Evolutionary conservation across 805 yeast genomes (phyloP).

Genomic region (Clavispora asparagi): DNA sequence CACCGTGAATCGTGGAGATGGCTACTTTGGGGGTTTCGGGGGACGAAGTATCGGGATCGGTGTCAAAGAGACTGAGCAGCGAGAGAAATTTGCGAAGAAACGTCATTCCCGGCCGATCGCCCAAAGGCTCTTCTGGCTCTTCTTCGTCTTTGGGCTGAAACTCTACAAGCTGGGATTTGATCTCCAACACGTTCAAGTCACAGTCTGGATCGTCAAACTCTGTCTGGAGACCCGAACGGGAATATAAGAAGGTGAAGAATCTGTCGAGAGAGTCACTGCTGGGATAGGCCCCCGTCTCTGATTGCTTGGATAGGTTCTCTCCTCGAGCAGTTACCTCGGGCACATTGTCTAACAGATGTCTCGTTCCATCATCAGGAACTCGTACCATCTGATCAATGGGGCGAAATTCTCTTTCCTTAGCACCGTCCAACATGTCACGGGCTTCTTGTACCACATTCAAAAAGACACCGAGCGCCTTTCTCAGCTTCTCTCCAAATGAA

Average conservation of each 20-base stretch:
- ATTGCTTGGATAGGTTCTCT: not conserved
- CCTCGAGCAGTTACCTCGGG: too few relatives aligned
- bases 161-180: slow-evolving; percentile 29
- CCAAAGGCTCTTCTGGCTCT: not conserved
- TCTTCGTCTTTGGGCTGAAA: slow-evolving; percentile 29
- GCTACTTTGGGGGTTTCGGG: slow-evolving; percentile 25
- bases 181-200: slow-evolving; percentile 36
- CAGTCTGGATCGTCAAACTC: slow-evolving; percentile 27
- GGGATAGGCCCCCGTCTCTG: not conserved
- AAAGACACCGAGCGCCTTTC: slow-evolving; percentile 18
- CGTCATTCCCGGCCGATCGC: slow-evolving; percentile 1
- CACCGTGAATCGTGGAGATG: slow-evolving; percentile 82
- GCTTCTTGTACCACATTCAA: slow-evolving; percentile 22
- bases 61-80: slow-evolving; percentile 13
- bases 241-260: slow-evolving; percentile 23
- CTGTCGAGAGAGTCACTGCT: not conserved
- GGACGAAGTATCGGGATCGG: slow-evolving; percentile 17
- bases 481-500: slow-evolving; percentile 10
- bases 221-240: slow-evolving; percentile 22
- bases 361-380: too few relatives aligned
- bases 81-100: slow-evolving; percentile 10
- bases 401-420: too few relatives aligned
- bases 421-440: slow-evolving; percentile 1
- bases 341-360: too few relatives aligned
- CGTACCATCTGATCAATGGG: not conserved